A percentile compares a stretch with the other conserved stretches of the same genome.
phyloP scores from a whole-genome alignment of 148 eudicot genomes.

The Spergularia bocconei region DNA sequence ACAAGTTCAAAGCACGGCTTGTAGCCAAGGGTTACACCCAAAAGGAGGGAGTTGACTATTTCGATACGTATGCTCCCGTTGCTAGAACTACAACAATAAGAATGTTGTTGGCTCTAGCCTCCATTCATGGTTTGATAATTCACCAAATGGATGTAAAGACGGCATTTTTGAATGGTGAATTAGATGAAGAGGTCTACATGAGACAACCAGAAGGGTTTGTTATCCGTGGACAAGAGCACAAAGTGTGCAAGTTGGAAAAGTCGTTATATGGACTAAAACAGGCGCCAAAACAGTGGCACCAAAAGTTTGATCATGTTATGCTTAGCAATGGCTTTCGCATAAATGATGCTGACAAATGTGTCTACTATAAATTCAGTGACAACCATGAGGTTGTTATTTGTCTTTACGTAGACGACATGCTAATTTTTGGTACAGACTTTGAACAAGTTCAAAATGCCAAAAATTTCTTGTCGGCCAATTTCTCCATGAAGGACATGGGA shows the following conservation, averaged over 20 bases:
- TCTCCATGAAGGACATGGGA: no score
- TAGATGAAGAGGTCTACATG: neutral
- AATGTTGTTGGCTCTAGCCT: neutral
- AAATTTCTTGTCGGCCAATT: no score
- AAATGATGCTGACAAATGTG: neutral
- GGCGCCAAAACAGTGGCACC: conserved; percentile 1
- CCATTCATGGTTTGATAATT: neutral
- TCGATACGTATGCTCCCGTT: neutral
- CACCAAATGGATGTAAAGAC: neutral
- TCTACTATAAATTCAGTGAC: neutral
- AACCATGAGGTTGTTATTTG: neutral
- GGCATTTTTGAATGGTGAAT: neutral
- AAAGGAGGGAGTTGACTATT: neutral
- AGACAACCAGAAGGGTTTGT: neutral
- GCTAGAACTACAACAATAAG: neutral
- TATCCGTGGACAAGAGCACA: neutral
- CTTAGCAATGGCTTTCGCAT: no score
- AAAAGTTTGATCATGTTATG: neutral
- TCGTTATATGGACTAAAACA: neutral
- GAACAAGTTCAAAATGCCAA: no score
- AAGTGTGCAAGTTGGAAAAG: neutral
- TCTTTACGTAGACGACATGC: neutral
- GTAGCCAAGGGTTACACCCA: neutral
- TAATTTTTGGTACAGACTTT: no score
- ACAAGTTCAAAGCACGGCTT: neutral